Percentiles rank a stretch among this genome's conserved stretches.
phyloP scores from a whole-genome alignment of 1,139 yeast species.

The Geotrichum fermentans region DNA sequence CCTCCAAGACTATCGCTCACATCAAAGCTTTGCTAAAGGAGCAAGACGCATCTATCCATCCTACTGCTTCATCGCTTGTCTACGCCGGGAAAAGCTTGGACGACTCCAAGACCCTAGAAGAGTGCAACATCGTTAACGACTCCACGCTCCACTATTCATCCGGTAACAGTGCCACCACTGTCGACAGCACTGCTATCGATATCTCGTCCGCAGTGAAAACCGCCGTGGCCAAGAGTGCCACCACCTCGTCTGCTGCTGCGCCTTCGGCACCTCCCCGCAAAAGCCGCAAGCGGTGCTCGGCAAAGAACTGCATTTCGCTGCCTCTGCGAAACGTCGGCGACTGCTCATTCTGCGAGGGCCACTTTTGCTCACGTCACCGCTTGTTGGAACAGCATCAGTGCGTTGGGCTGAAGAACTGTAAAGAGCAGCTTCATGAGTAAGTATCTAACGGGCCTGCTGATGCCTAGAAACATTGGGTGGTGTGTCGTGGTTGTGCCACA shows the following conservation, averaged over 20 bases:
- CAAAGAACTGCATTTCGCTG: constrained; percentile 55
- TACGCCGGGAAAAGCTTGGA: constrained; percentile 63
- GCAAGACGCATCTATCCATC: constrained; percentile 12
- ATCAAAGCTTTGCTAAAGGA: constrained; percentile 10
- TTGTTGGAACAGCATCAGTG: constrained; percentile 82
- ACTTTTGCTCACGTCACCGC: constrained; percentile 83
- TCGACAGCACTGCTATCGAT: background rate
- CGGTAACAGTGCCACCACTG: constrained; percentile 23
- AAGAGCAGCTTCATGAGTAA: constrained; percentile 66
- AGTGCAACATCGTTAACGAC: constrained; percentile 75
- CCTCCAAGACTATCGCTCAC: constrained; percentile 12
- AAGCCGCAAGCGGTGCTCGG: constrained; percentile 60
- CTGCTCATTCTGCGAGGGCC: constrained; percentile 81
- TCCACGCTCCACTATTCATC: constrained; percentile 63
- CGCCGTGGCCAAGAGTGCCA: constrained; percentile 9
- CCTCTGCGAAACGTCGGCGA: constrained; percentile 84
- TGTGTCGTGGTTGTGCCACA: background rate
- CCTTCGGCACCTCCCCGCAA: too few species aligned
- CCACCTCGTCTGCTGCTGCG: too few species aligned
- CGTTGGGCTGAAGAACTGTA: constrained; percentile 70
- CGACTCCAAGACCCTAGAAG: constrained; percentile 74
- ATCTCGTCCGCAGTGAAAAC: background rate
- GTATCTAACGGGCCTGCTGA: too few species aligned
- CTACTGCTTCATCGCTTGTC: constrained; percentile 21
- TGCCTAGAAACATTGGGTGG: background rate